Percentiles rank a stretch among this genome's conserved stretches.
These are phyloP conservation scores for Aureobasidium sp. DNA, from an alignment of 2,329 filamentous ascomycete species.

Conservation along the genomic window DNA sequence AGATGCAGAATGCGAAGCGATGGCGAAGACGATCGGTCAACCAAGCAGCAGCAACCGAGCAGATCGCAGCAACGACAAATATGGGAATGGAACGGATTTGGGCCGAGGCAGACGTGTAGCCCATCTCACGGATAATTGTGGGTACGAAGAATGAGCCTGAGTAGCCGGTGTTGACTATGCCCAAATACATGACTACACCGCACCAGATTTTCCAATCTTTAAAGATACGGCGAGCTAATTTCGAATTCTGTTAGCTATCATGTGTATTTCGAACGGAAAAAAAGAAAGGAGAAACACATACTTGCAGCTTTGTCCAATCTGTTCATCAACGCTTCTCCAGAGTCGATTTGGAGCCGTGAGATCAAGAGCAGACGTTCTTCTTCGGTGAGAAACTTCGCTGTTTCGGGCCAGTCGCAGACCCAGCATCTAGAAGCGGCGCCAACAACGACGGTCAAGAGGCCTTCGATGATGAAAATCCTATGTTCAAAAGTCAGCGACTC, in stretches of 20 bases:
- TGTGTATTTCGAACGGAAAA: background rate
- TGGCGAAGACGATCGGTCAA: conserved; percentile 44
- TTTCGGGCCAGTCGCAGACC: conserved; percentile 38
- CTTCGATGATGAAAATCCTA: conserved; percentile 26
- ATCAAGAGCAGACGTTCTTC: conserved; percentile 39
- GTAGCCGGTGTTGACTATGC: conserved; percentile 40
- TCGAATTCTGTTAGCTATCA: background rate
- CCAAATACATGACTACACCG: conserved; percentile 28
- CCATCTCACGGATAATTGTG: conserved; percentile 34
- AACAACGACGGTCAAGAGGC: conserved; percentile 22
- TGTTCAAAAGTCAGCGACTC: background rate
- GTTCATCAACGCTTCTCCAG: conserved; percentile 44
- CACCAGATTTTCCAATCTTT: conserved; percentile 41
- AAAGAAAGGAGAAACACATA: conserved; percentile 19
- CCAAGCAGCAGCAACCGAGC: conserved; percentile 36
- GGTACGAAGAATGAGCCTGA: conserved; percentile 35
- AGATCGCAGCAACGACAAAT: conserved; percentile 31
- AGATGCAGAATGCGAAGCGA: conserved; percentile 49
- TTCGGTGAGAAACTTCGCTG: conserved; percentile 37
- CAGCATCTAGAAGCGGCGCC: conserved; percentile 21
- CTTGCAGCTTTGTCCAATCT: conserved; percentile 42
- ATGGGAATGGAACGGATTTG: conserved; percentile 33
- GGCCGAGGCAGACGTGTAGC: conserved; percentile 32
- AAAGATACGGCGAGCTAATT: conserved; percentile 31
- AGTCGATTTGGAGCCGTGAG: conserved; percentile 29